Base-by-base conservation (phyloP, 192 early-diverging fungal genomes). In the Gigaspora rosea region DNA sequence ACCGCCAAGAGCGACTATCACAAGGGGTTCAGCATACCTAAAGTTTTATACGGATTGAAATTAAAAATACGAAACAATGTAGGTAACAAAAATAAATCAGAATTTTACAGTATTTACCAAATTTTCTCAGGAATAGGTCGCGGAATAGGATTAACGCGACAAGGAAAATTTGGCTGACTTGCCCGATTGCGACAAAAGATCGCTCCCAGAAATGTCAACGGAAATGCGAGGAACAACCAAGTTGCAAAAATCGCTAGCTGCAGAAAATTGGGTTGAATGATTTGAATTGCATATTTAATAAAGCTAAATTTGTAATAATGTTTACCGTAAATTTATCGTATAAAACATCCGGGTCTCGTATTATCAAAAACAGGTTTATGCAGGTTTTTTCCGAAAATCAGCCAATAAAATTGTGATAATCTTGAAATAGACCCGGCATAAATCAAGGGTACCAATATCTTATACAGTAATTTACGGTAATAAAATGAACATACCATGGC, bases 141-240 rank as follows among this genome's bases (percentile, higher is more conserved):
- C 18, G 93, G 93, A 57, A 95, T 93, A 8, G 92, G 89, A 71
- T 94, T 93, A 13, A 93, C 89, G 48, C 92, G 86, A 78, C 92
- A 92, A 15, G 93, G 93, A 78, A 92, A 93, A 63, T 92, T 85
- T 1, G 86, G 83, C 11, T 85, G 78, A 22, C 84, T 85, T 22
- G 84, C 81, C 81, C 86, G 93, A 76, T 91, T 92, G 22, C 84
- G 81, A 8, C 91, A 92, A 8, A 94, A 69, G 59, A 93, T 89
- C 8, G 88, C 85, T 13, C 94, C 94, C 22, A 95, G 77, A 16
- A 94, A 78, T 1, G 92, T 90, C 16, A 95, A 71, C 22, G 94
- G 82, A 62, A 95, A 83, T 7, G 91, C 87, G 10, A 92, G 75
- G 56, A 93, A 91, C 2, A 90, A 22, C 92, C 91, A 95, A 32